phyloP scores from a whole-genome alignment of 2,329 filamentous ascomycete species.

The Xenoacremonium recifei region DNA sequence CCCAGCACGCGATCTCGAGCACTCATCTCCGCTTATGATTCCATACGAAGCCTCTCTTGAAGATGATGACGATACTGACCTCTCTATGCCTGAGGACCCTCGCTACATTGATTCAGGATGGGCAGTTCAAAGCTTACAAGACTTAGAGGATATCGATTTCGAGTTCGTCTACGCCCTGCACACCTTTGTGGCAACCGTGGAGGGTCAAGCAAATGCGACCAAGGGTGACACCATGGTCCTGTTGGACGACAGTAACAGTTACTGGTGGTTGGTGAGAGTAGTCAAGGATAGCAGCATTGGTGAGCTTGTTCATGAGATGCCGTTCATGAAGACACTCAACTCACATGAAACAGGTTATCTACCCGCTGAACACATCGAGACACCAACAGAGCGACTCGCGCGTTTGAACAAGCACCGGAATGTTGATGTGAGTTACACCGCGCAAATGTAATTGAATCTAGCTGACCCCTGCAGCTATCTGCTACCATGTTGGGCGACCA shows the following conservation, averaged over 20 bases:
- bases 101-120: constrained; percentile 70
- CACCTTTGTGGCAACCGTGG: constrained; percentile 95
- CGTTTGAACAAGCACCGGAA: constrained; percentile 97
- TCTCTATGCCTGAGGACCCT: constrained; percentile 53
- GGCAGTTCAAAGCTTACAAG: constrained; percentile 82
- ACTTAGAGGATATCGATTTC: constrained; percentile 98
- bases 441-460: background rate
- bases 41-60: constrained; percentile 45
- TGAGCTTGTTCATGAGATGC: constrained; percentile 26
- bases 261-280: constrained; percentile 98
- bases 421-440: constrained; percentile 71
- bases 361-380: constrained; percentile 97
- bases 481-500: constrained; percentile 63
- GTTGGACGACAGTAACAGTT: constrained; percentile 97
- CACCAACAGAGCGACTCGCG: constrained; percentile 89
- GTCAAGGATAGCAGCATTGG: constrained; percentile 96
- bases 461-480: constrained; percentile 46
- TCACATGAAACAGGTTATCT: constrained; percentile 69
- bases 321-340: background rate
- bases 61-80: constrained; percentile 63
- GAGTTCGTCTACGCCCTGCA: constrained; percentile 98
- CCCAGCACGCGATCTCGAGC: constrained; percentile 12
- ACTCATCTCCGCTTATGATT: constrained; percentile 33
- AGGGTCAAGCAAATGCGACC: constrained; percentile 96
- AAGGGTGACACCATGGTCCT: constrained; percentile 99